Base-by-base conservation (phyloP, 805 yeast genomes). In the Metschnikowia baotianmanensis region DNA sequence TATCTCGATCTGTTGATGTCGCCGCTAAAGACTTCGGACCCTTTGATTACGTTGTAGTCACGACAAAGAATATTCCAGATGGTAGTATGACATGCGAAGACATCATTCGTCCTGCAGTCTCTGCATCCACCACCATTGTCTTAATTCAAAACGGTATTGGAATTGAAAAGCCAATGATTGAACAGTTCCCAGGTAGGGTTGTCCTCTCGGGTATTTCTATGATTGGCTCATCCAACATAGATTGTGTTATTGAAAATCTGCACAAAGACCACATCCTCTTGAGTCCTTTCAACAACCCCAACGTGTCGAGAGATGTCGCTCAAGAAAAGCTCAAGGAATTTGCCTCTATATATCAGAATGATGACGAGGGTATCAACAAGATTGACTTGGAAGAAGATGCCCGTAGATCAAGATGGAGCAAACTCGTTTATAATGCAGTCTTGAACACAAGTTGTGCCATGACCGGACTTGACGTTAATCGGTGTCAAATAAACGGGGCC, bases 61-160 rank as follows among this genome's bases (percentile, higher is more conserved):
- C 65, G 16, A 65, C 70, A 36, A 65, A 65, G 38, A 62, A 58
- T 23, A 53, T 62, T 22, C 69, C 71, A 11, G 56, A 52, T 20
- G 50, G 69, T 0, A 47, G 55, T 9, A 52, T 55, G 17, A 62
- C 74, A 4, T 65, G 72, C 49, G 76, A 71, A 47, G 66, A 64
- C 10, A 65, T 73, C 26, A 61, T 74, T 26, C 23, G 75, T 3
- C 55, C 55, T 3, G 55, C 51, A 4, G 48, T 47, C 2, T 34
- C 50, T 2, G 40, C 38, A 5, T 58, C 61, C 26, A 72, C 83
- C 5, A 61, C 77, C 11, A 62, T 82, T 31, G 72, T 83, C 2
- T 66, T 83, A 40, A 62, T 83, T 38, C 88, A 82, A 58, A 82
- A 81, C 55, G 89, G 87, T 0, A 65, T 82, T 44, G 86, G 78